Evolutionary conservation across 306 rosid species (phyloP), one percentile per base, ranked within the genome.

Genomic region (Phaseolus lunatus): DNA sequence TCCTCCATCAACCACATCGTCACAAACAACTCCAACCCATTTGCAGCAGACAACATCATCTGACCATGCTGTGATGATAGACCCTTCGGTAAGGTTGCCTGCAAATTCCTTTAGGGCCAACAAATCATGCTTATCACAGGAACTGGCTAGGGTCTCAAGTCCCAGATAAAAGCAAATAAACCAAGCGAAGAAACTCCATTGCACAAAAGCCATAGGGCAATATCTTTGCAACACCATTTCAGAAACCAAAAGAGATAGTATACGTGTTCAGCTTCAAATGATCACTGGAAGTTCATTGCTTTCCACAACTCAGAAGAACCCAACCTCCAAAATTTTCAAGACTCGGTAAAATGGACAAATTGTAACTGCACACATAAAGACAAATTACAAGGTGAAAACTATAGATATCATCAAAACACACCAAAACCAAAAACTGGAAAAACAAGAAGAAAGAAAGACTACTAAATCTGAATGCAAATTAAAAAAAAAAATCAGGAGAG

Each of bases 11-110:
- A 71, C 77, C 62, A 75, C 68, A 82, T 54, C 86, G 78, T 76
- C 88, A 77, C 91, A 89, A 69, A 67, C 18, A 73, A 89, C 89
- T 41, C 93, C 93, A 56, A 31, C 57, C 93, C 93, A 89, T 9
- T 49, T 76, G 86, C 93, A 89, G 85, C 93, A 89, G 58, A n/a
- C 43, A 69, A 73, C 58, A 67, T 72, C 81, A 61, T 75, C 45
- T 37, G 82, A 70, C 91, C 93, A 89, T 14, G 77, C 24, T 33
- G 70, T 61, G 63, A 78, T 56, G 35, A 81, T 64, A 37, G 84
- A 77, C 77, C 82, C 86, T 75, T 82, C 80, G 19, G 77, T 68
- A 33, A 89, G 89, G 73, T 68, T 82, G 45, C 82, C 82, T 16
- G 86, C 88, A 82, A 89, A 87, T 61, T 79, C 86, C 72, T 77